A percentile compares a stretch with the other conserved stretches of the same genome.
Conservation (phyloP, 1,284 basidiomycete genomes). For the Golubevia pallescens region DNA sequence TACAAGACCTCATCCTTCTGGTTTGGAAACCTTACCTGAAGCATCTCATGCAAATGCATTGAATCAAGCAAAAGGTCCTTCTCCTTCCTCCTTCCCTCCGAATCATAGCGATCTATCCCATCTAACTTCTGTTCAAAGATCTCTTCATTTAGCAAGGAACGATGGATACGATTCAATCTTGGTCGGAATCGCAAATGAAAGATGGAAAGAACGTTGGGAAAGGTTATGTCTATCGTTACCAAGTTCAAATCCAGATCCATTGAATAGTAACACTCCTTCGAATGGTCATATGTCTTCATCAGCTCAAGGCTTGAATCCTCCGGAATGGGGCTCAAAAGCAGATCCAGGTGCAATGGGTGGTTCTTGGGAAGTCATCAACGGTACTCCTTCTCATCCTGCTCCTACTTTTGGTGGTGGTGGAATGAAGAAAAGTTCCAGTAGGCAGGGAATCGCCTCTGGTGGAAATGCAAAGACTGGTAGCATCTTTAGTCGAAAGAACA, state of each 20-base stretch:
- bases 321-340: constrained; percentile 3
- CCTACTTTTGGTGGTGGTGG: constrained; percentile 8
- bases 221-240: constrained; percentile 45
- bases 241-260: background rate
- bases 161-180: constrained; percentile 50
- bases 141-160: constrained; percentile 24
- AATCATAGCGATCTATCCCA: constrained; percentile 31
- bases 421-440: constrained; percentile 7
- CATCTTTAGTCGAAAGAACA: background rate
- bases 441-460: constrained; percentile 19
- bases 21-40: constrained; percentile 47
- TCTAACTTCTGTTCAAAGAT: constrained; percentile 27
- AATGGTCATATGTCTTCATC: constrained; percentile 8
- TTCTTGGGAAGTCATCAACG: constrained; percentile 20
- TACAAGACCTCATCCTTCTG: background rate
- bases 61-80: constrained; percentile 35
- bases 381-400: constrained; percentile 6
- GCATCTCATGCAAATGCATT: constrained; percentile 56
- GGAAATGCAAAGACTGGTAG: constrained; percentile 7
- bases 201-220: constrained; percentile 60
- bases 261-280: background rate
- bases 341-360: constrained; percentile 22
- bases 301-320: background rate
- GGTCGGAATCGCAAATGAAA: constrained; percentile 47
- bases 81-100: constrained; percentile 23